phyloP scores from a whole-genome alignment of 2,329 filamentous ascomycete genomes.

The Talaromyces sp. region DNA sequence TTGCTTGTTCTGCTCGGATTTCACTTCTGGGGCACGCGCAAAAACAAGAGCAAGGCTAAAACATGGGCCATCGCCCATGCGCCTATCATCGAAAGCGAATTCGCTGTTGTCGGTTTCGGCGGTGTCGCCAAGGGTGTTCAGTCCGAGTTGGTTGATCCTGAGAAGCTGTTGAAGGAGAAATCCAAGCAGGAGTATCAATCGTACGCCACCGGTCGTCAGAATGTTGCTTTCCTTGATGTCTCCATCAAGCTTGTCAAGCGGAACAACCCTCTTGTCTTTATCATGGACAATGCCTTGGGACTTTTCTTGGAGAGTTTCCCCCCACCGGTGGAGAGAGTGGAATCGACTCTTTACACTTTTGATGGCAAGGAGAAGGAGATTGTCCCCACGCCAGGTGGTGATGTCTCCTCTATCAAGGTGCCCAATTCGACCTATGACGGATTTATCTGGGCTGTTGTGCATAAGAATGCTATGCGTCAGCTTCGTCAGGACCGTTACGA shows the following conservation, averaged over 20 bases:
- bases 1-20: constrained; percentile 69
- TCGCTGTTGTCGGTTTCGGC: constrained; percentile 77
- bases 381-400: constrained; percentile 59
- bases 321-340: constrained; percentile 64
- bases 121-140: constrained; percentile 49
- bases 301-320: constrained; percentile 76
- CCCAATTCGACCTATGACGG: constrained; percentile 67
- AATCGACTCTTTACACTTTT: constrained; percentile 78
- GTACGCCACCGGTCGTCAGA: constrained; percentile 88
- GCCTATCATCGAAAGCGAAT: constrained; percentile 70
- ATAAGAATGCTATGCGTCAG: constrained; percentile 89
- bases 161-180: constrained; percentile 73
- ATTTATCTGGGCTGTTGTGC: constrained; percentile 91
- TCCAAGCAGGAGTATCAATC: constrained; percentile 78
- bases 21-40: constrained; percentile 73
- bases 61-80: constrained; percentile 74
- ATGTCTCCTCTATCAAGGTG: constrained; percentile 53
- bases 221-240: constrained; percentile 84
- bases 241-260: constrained; percentile 76
- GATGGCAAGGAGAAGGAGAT: constrained; percentile 83
- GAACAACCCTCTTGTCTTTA: constrained; percentile 69
- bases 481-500: constrained; percentile 92
- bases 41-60: constrained; percentile 74
- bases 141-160: constrained; percentile 45
- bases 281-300: constrained; percentile 63